These are phyloP conservation scores for Cunninghamia lanceolata DNA, from an alignment of 75 land plant genomes.

Conservation along the genomic window DNA sequence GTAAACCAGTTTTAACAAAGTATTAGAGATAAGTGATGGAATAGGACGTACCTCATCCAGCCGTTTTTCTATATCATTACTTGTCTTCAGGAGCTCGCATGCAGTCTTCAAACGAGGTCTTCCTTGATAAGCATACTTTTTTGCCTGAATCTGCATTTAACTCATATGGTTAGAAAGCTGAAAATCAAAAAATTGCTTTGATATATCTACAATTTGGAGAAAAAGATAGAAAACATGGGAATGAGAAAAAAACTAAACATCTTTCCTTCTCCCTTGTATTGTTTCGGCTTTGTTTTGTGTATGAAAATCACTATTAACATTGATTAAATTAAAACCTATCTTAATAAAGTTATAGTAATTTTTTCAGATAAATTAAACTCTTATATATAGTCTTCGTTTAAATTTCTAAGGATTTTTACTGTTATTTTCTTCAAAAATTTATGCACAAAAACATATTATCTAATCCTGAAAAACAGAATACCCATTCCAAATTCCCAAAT, in stretches of 20 bases:
- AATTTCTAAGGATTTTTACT: too few species aligned
- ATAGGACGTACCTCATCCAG: conserved; percentile 48
- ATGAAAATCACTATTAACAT: too few species aligned
- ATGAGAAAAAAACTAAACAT: background rate
- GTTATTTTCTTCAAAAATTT: too few species aligned
- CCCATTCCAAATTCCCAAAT: background rate
- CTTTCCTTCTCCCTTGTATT: too few species aligned
- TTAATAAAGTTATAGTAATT: too few species aligned
- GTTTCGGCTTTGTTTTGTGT: too few species aligned
- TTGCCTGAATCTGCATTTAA: conserved; percentile 51
- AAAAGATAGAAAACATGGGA: background rate
- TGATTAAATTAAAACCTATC: too few species aligned
- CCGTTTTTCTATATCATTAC: conserved; percentile 50
- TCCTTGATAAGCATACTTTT: conserved; percentile 73
- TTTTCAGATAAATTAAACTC: too few species aligned
- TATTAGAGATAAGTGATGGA: background rate
- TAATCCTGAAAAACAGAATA: background rate
- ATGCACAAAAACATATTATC: background rate
- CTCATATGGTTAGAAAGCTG: background rate
- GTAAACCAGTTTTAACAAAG: too few species aligned
- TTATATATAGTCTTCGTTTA: too few species aligned
- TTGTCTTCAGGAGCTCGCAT: conserved; percentile 61
- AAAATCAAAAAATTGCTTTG: background rate
- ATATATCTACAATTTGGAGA: background rate
- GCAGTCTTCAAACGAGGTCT: conserved; percentile 73